Conservation (phyloP, 805 yeast genomes). For the Kuraishia capsulata region DNA sequence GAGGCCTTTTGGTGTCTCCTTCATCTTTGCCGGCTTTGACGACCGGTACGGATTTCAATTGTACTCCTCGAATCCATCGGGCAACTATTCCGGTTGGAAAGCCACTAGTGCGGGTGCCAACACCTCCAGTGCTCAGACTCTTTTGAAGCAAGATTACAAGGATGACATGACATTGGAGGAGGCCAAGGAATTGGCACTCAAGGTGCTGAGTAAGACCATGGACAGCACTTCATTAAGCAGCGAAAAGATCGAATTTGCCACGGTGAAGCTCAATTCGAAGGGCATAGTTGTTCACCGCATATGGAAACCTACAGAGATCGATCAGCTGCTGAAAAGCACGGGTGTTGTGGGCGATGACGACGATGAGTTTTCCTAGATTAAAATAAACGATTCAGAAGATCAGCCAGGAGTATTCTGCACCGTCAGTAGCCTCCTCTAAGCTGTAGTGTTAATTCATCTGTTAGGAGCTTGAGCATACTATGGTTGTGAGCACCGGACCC, state of each 20-base stretch:
- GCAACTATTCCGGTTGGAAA: slow-evolving; percentile 97
- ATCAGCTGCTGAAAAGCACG: slow-evolving; percentile 56
- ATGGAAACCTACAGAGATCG: slow-evolving; percentile 76
- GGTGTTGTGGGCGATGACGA: slow-evolving; percentile 60
- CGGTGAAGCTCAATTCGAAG: slow-evolving; percentile 41
- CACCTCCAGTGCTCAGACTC: slow-evolving; percentile 91
- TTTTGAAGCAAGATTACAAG: slow-evolving; percentile 90
- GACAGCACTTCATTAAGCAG: slow-evolving; percentile 78
- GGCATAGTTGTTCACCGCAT: slow-evolving; percentile 59
- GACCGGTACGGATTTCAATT: slow-evolving; percentile 84
- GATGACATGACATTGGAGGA: slow-evolving; percentile 65
- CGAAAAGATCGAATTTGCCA: slow-evolving; percentile 90
- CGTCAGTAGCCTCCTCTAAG: too few relatives aligned
- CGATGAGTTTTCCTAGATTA: slow-evolving; percentile 22
- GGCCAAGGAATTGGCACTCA: slow-evolving; percentile 82
- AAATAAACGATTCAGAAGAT: neutral
- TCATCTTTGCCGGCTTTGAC: slow-evolving; percentile 93
- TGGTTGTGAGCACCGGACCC: neutral
- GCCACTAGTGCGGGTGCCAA: slow-evolving; percentile 97
- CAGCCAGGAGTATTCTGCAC: neutral
- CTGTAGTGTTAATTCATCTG: too few relatives aligned
- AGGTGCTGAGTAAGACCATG: slow-evolving; percentile 89
- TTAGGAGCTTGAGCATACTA: too few relatives aligned
- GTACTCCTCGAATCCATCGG: slow-evolving; percentile 93
- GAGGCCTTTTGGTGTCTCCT: slow-evolving; percentile 96